A percentile compares a stretch with the other conserved stretches of the same genome.
These are phyloP conservation scores for Gracilariopsis chorda DNA, from an alignment of 23 red algal genomes.

Conservation along the genomic window DNA sequence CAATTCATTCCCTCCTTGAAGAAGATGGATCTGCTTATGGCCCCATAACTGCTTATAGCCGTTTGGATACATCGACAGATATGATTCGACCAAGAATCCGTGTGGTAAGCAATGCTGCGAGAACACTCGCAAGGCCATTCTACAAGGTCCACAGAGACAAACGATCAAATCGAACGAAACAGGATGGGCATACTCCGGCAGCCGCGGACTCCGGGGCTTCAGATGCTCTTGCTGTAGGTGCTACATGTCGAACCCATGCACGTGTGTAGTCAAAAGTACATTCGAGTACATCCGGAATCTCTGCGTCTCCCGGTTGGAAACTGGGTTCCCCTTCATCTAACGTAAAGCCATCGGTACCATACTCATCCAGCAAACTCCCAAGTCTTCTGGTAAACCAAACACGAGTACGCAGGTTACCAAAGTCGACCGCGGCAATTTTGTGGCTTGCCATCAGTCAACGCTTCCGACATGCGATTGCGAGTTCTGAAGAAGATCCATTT, in stretches of 20 bases:
- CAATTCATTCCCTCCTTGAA: too few relatives aligned
- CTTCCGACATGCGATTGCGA: neutral
- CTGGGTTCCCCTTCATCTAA: conserved; percentile 83
- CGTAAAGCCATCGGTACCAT: conserved; percentile 85
- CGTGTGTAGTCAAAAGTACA: conserved; percentile 68
- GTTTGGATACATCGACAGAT: too few relatives aligned
- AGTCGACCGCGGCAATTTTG: conserved; percentile 54
- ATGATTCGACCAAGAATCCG: conserved; percentile 72
- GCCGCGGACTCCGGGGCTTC: conserved; percentile 64
- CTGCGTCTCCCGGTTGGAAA: conserved; percentile 53
- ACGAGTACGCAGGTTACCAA: conserved; percentile 56
- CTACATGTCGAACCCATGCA: conserved; percentile 48
- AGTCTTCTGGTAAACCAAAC: conserved; percentile 50
- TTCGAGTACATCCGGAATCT: conserved; percentile 10
- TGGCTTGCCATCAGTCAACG: conserved; percentile 78
- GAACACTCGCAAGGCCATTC: conserved; percentile 72
- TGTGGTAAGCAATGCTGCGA: conserved; percentile 57
- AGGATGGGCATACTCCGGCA: conserved; percentile 37
- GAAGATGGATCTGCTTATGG: too few relatives aligned
- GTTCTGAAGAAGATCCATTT: conserved; percentile 29
- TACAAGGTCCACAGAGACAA: conserved; percentile 75
- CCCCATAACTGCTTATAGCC: too few relatives aligned
- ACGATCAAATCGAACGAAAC: conserved; percentile 73
- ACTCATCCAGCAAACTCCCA: conserved; percentile 29
- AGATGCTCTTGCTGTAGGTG: conserved; percentile 27